A percentile compares a stretch with the other conserved stretches of the same genome.
phyloP scores from a whole-genome alignment of 1,284 basidiomycete species.

The Malassezia japonica region DNA sequence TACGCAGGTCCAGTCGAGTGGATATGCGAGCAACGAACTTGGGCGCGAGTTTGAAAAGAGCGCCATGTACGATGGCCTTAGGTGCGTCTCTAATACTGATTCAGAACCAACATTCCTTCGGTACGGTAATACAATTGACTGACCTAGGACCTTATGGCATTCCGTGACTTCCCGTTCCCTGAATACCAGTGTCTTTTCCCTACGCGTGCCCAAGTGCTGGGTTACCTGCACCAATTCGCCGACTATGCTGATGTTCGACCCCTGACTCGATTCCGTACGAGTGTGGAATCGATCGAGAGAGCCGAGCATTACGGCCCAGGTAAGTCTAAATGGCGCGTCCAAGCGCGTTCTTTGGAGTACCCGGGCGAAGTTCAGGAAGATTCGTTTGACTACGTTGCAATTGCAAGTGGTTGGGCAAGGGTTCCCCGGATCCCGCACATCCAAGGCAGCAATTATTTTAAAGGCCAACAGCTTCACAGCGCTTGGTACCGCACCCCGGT shows the following conservation, averaged over 20 bases:
- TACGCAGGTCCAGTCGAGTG: neutral
- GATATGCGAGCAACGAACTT: neutral
- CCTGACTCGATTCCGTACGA: slow-evolving; percentile 16
- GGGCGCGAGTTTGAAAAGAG: slow-evolving; percentile 13
- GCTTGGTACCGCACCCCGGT: slow-evolving; percentile 51
- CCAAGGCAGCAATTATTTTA: slow-evolving; percentile 49
- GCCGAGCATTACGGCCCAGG: too few species aligned
- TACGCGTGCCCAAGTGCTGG: slow-evolving; percentile 28
- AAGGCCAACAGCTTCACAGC: slow-evolving; percentile 50
- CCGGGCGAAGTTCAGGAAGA: neutral
- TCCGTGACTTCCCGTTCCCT: slow-evolving; percentile 34
- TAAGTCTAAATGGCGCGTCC: slow-evolving; percentile 11
- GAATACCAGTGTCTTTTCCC: slow-evolving; percentile 18
- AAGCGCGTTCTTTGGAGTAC: neutral
- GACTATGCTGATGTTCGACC: slow-evolving; percentile 43
- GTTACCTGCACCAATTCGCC: slow-evolving; percentile 49
- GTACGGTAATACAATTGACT: too few species aligned
- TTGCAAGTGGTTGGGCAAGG: slow-evolving; percentile 53
- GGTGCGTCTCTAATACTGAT: neutral
- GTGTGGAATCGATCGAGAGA: too few species aligned
- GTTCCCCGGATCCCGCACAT: slow-evolving; percentile 51
- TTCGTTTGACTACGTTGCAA: slow-evolving; percentile 27
- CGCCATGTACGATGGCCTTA: slow-evolving; percentile 41
- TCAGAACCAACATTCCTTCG: slow-evolving; percentile 34
- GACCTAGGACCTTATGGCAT: slow-evolving; percentile 42